Evolutionary conservation across 2,329 filamentous ascomycete genomes (phyloP), one percentile per base, ranked within the genome.

Genomic region (Talaromyces verruculosus): DNA sequence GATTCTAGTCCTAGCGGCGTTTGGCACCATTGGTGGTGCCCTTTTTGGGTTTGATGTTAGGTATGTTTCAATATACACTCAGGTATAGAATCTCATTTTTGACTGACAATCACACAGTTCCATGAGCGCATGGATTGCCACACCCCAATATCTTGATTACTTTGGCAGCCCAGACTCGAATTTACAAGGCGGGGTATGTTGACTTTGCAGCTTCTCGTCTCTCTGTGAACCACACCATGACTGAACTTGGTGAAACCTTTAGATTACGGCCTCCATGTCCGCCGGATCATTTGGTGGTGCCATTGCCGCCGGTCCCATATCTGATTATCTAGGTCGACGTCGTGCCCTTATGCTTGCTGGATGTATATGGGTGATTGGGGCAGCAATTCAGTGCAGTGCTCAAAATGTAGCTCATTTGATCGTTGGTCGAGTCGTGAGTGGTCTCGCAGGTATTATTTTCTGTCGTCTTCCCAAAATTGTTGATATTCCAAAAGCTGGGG

Each of bases 231-330:
- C 22, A 49, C 22, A 25, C 19, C 45, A 49, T 13, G 35, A 37
- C 35, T 87, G 84, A 43, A 19, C n/a, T 43, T n/a, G 41, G 17
- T 43, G n/a, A n/a, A 37, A 43, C n/a, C 13, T 8, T 19, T 74
- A 82, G 79, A 91, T 91, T 72, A 89, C 87, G 0, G 88, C 89
- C 25, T 81, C 88, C 59, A 91, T 91, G 88, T 86, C 89, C 25
- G 89, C 84, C 63, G 89, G 89, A 39, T 91, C 89, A 0, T 91
- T 87, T 80, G 76, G 89, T 28, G 89, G 88, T 67, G 85, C 89
- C 49, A 76, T 79, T 15, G 70, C 68, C 28, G 76, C 77, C n/a
- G 78, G 76, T 19, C 74, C 70, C 4, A 60, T 79, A 28, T 78
- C 77, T 1, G 78, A 80, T 64, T 63, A 65, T 22, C 68, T 77